Evolutionary conservation across 192 early-diverging fungal genomes (phyloP), one percentile per base, ranked within the genome.

Genomic region (Pilobolus umbonatus): DNA sequence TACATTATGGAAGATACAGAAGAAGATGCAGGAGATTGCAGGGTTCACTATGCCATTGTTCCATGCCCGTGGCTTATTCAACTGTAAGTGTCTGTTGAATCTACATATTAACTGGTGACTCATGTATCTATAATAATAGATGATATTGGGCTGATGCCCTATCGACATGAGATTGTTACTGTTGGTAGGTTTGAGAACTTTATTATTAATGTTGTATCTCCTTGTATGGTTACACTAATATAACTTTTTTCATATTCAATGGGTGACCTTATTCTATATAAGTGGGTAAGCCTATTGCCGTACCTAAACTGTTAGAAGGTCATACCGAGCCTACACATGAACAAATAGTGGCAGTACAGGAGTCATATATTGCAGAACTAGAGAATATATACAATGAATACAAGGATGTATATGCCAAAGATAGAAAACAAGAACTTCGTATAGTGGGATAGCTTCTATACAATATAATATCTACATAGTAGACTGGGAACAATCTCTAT

Each of bases 1-100:
- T 3, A 65, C 68, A 46, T 38, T 88, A 11, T 76, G 80, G 22
- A 71, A 65, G 26, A 66, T 91, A 36, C 93, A 98, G 62, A 75
- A 76, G 47, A 61, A 75, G 0, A 72, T 94, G 54, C 85, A 92
- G 60, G 81, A 80, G 49, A 14, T 73, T 4, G 71, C 80, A 29
- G 88, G 90, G 3, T 87, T 83, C 44, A 88, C 88, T 3, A 64
- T 88, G 36, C 78, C 88, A 35, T 59, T 95, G 5, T 91, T 93
- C 61, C 80, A 89, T 53, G 94, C 93, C 19, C 85, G 91, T 5
- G 92, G 93, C 15, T 64, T 94, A 14, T 93, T 94, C 69, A 88
- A 89, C 55, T 93, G 90, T 83, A 78, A 80, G 68, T 75, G 68
- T 42, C 77, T 12, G 14, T 48, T 26, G 4, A 15, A 28, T 25